Evolutionary conservation across 306 rosid genomes (phyloP).

Genomic region (Hippophae gyantsensis): DNA sequence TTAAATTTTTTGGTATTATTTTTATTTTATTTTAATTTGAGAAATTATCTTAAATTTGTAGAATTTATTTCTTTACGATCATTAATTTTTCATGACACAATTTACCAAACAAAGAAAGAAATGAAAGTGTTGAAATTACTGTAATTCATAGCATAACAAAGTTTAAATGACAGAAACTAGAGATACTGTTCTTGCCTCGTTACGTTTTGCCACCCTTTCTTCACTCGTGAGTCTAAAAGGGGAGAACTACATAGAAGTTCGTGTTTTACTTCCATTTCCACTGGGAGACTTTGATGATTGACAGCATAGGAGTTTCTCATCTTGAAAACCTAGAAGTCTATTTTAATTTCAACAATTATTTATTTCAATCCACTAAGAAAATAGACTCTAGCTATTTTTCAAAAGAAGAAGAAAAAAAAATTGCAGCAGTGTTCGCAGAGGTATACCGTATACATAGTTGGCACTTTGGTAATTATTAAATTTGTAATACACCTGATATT

Average conservation of each 20-base stretch:
- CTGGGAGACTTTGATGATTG: constrained; percentile 25
- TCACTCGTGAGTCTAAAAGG: constrained; percentile 78
- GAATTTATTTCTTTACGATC: too few species aligned
- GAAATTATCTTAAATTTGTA: too few species aligned
- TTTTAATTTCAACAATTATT: not conserved
- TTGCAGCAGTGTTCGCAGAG: not conserved
- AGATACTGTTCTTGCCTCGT: constrained; percentile 53
- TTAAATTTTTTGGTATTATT: too few species aligned
- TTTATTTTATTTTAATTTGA: too few species aligned
- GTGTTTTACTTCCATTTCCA: constrained; percentile 33
- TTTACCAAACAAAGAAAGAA: not conserved
- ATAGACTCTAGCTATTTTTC: too few species aligned
- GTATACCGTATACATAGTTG: not conserved
- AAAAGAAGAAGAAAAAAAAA: not conserved
- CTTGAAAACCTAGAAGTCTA: not conserved
- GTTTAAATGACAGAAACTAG: constrained; percentile 1
- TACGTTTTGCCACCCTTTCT: constrained; percentile 85
- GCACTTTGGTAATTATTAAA: too few species aligned
- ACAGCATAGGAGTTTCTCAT: constrained; percentile 29
- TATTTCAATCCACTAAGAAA: not conserved
- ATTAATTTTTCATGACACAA: too few species aligned
- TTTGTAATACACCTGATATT: too few species aligned
- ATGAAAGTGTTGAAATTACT: not conserved
- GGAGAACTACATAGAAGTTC: constrained; percentile 28
- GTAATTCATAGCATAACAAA: not conserved